phyloP scores from a whole-genome alignment of 371 early-diverging fungal genomes.

The Mortierella sp. region DNA sequence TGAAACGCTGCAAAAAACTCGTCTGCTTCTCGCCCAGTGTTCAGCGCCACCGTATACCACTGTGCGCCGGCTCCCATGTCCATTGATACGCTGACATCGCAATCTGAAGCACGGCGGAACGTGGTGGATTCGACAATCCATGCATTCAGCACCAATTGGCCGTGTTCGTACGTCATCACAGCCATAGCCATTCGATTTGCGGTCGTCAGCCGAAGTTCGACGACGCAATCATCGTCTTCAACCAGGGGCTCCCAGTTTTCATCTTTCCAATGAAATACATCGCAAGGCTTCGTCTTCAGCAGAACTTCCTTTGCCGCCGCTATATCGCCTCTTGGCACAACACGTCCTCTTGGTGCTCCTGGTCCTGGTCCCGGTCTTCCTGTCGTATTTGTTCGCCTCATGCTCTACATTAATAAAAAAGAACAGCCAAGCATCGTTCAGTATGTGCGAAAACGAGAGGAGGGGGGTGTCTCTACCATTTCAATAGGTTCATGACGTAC shows the following conservation, averaged over 20 bases:
- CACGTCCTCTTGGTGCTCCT: slow-evolving; percentile 20
- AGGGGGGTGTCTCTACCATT: too few relatives aligned
- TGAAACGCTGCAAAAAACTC: slow-evolving; percentile 51
- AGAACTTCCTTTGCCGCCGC: slow-evolving; percentile 39
- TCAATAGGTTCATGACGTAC: slow-evolving; percentile 5
- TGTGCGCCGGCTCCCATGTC: slow-evolving; percentile 53
- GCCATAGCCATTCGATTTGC: slow-evolving; percentile 53
- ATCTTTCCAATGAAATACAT: slow-evolving; percentile 54
- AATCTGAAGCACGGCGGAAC: slow-evolving; percentile 48
- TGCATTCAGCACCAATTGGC: slow-evolving; percentile 53
- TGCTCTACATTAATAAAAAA: slow-evolving; percentile 23
- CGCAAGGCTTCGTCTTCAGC: slow-evolving; percentile 48
- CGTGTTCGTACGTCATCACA: slow-evolving; percentile 34
- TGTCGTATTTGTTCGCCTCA: slow-evolving; percentile 42
- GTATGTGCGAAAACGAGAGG: too few relatives aligned
- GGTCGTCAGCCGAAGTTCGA: slow-evolving; percentile 46
- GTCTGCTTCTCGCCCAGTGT: slow-evolving; percentile 41
- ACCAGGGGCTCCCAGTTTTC: slow-evolving; percentile 52
- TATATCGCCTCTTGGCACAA: slow-evolving; percentile 15
- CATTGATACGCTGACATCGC: slow-evolving; percentile 51
- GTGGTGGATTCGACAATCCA: slow-evolving; percentile 53
- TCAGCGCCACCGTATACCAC: slow-evolving; percentile 50
- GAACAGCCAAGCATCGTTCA: too few relatives aligned
- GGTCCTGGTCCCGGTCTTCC: slow-evolving; percentile 7
- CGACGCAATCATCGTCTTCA: slow-evolving; percentile 45